phyloP scores from a whole-genome alignment of 108 stramenopile species.

The Hondaea fermentalgiana region DNA sequence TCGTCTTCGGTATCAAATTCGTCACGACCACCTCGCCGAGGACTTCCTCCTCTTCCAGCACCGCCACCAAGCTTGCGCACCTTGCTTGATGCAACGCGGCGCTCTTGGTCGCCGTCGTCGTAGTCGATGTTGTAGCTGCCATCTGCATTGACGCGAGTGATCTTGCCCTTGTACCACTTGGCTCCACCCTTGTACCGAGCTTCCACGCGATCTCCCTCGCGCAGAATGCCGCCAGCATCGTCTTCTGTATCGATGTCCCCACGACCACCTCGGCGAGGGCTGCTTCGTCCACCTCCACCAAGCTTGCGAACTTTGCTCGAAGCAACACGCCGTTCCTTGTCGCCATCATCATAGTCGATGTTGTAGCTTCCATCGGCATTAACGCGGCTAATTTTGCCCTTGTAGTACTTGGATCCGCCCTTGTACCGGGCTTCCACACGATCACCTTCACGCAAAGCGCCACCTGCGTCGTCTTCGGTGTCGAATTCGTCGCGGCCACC shows the following conservation, averaged over 20 bases:
- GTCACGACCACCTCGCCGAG: too few species aligned
- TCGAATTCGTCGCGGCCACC: not conserved
- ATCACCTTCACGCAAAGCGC: not conserved
- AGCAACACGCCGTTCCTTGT: constrained; percentile 19
- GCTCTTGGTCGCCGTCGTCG: constrained; percentile 37
- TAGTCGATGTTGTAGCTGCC: constrained; percentile 25
- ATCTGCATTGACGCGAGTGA: not conserved
- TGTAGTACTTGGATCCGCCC: constrained; percentile 11
- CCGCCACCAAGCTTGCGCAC: not conserved
- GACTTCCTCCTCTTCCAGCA: too few species aligned
- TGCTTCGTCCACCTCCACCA: not conserved
- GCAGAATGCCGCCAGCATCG: not conserved
- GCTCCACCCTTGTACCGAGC: not conserved
- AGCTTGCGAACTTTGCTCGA: not conserved
- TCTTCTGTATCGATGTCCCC: too few species aligned
- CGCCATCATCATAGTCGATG: constrained; percentile 36
- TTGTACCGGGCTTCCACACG: constrained; percentile 18
- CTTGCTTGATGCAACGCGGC: not conserved
- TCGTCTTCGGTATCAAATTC: too few species aligned
- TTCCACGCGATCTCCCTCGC: not conserved
- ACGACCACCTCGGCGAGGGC: too few species aligned
- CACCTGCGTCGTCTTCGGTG: not conserved
- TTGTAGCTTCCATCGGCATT: constrained; percentile 9
- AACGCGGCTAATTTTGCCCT: not conserved
- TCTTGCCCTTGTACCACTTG: constrained; percentile 14